These are phyloP conservation scores for Eucalyptus sp. DNA, from an alignment of 345 rosid species.

Conservation along the genomic window DNA sequence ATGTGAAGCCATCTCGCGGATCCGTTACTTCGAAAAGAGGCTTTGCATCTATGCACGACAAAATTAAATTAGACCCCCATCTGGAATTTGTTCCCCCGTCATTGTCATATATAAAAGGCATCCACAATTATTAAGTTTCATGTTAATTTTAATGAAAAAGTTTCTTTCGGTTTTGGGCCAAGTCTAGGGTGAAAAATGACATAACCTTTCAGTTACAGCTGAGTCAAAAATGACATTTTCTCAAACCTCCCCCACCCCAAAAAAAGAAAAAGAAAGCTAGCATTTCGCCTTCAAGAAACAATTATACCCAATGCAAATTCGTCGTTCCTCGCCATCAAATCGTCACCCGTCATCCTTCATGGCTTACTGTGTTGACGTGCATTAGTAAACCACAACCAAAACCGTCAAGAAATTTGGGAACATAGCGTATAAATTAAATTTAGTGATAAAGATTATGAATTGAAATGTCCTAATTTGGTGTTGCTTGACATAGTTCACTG, in stretches of 20 bases:
- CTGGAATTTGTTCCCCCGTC: neutral
- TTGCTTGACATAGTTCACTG: neutral
- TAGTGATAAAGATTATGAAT: neutral
- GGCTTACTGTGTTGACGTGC: neutral
- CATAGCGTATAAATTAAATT: neutral
- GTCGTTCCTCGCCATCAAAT: neutral
- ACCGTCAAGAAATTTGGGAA: neutral
- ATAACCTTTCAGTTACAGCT: neutral
- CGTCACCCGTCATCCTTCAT: neutral
- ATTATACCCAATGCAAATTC: neutral
- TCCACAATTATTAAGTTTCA: neutral
- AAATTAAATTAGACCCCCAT: neutral
- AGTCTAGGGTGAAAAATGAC: neutral
- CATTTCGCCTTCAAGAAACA: neutral
- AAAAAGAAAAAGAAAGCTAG: fast-evolving
- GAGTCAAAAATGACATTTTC: neutral
- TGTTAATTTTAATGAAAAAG: neutral
- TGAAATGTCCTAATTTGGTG: neutral
- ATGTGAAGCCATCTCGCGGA: neutral
- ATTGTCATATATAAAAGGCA: neutral
- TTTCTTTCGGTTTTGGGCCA: neutral
- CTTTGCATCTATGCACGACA: neutral
- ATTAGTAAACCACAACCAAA: neutral
- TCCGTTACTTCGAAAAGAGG: neutral
- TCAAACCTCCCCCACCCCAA: no score